A percentile compares a stretch with the other conserved stretches of the same genome.
Conservation (phyloP, 179 eudicot genomes). For the Silene coronaria region DNA sequence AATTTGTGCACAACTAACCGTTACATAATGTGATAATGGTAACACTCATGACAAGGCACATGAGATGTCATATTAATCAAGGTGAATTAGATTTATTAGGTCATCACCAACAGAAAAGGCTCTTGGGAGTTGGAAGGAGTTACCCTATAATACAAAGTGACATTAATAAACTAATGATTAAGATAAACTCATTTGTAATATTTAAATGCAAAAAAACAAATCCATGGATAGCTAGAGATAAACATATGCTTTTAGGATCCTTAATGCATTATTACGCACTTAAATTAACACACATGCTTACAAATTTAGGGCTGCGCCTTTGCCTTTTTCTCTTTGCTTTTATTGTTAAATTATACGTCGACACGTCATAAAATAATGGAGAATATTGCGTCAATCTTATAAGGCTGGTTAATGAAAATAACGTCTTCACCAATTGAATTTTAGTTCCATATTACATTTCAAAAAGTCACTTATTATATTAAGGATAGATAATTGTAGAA, state of each 20-base stretch:
- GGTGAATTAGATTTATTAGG: constrained; percentile 15
- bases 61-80: constrained; percentile 30
- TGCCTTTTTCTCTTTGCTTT: neutral
- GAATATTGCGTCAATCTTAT: neutral
- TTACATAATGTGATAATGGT: neutral
- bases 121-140: constrained; percentile 21
- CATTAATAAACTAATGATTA: constrained; percentile 2
- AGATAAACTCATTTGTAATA: constrained; percentile 24
- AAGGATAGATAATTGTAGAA: neutral
- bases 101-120: constrained; percentile 27
- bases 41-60: neutral
- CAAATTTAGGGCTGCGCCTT: constrained; percentile 32
- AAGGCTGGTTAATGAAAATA: constrained; percentile 16
- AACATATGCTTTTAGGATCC: constrained; percentile 26
- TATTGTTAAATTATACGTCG: constrained; percentile 13
- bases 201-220: constrained; percentile 17
- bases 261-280: constrained; percentile 18
- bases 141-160: neutral
- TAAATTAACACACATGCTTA: constrained; percentile 17
- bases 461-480: neutral
- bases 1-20: neutral
- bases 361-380: constrained; percentile 19
- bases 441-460: neutral
- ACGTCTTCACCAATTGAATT: constrained; percentile 18
- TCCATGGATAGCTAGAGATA: constrained; percentile 20